Base-by-base conservation (phyloP, 352 stramenopile genomes). In the Peronospora farinosa region DNA sequence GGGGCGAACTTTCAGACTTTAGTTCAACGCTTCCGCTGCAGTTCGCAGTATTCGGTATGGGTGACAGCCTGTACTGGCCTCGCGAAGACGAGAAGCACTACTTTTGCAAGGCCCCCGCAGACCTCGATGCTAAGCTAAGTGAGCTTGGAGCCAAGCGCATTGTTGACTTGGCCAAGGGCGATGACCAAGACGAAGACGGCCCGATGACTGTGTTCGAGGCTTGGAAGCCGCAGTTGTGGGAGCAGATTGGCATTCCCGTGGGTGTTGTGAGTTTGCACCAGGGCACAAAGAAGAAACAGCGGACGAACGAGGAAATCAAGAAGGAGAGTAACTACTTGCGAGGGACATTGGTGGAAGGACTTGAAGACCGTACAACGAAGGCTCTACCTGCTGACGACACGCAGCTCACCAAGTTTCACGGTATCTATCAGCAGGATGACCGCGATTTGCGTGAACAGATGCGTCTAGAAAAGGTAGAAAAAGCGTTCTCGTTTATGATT, bases 401-500 rank as follows among this genome's bases (percentile, higher is more conserved):
- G 23, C 23, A 27, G 23, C 23, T 27, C 23, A 27, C 23, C 23
- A 27, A 27, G 23, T 27, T 27, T 27, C 23, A 27, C 23, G 23
- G 23, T 27, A 27, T 27, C 23, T 27, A 27, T 27, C 23, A 27
- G 23, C 23, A 27, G 23, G 23, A 27, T 27, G 6, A 27, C 5
- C 23, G 23, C 23, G 23, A 27, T 4, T 4, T 27, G 23, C 23
- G 23, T 27, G 23, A 27, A 27, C 23, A 27, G 5, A 27, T 27
- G 23, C 23, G 23, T 27, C 5, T 27, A 4, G 23, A 27, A 27
- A 27, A 27, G 23, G 23, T 27, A 51, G 84, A 89, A 51, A 96
- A 96, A 67, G 89, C 95, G 17, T 97, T 96, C 58, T 88, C 92
- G 43, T 98, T 98, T 74, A 98, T 98, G 95, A 93, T 98, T 38